Base-by-base conservation (phyloP, 306 rosid species). In the Cucurbita ficifolia region DNA sequence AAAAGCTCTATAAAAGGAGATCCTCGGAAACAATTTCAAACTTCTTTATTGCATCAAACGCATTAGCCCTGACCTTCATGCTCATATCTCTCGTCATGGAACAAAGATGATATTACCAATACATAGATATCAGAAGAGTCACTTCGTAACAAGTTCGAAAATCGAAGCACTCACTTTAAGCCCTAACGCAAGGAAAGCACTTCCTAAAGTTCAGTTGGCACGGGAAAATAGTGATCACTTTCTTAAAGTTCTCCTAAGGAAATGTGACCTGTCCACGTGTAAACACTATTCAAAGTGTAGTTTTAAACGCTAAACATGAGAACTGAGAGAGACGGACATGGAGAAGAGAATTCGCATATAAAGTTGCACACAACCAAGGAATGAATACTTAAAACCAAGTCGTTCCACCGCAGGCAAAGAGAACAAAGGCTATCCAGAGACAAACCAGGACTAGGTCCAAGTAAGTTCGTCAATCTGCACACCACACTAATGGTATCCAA, bases 1-100 rank as follows among this genome's bases (percentile, higher is more conserved):
- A 86, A 29, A 87, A 74, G 64, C 90, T 87, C 88, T 90, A 97
- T 84, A 87, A 70, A 64, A 90, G 97, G 80, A 93, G 69, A 70
- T 86, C 87, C 88, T 85, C 88, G 16, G 97, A 93, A 54, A 87
- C 90, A 58, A 81, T 73, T 70, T 82, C 82, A 70, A 87, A 80
- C 79, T 80, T 88, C 50, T 80, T 84, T 38, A 93, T 82, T 78
- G 87, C 86, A 77, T 54, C 33, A 76, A 93, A 90, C 71, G 88
- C 91, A 83, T 88, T 88, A 76, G 83, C 82, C 79, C 97, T 82
- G 65, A 88, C 97, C 85, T 83, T 81, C 89, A 88, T 80, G 80
- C 78, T 87, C 97, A 90, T 93, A 81, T 93, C 98, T 83, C 97
- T 89, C 60, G 85, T 88, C 89, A 84, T 81, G 29, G 90, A 88